Percentiles rank a stretch among this genome's conserved stretches.
Conservation (phyloP, 2,329 filamentous ascomycete genomes). For the Calonectria hongkongensis region DNA sequence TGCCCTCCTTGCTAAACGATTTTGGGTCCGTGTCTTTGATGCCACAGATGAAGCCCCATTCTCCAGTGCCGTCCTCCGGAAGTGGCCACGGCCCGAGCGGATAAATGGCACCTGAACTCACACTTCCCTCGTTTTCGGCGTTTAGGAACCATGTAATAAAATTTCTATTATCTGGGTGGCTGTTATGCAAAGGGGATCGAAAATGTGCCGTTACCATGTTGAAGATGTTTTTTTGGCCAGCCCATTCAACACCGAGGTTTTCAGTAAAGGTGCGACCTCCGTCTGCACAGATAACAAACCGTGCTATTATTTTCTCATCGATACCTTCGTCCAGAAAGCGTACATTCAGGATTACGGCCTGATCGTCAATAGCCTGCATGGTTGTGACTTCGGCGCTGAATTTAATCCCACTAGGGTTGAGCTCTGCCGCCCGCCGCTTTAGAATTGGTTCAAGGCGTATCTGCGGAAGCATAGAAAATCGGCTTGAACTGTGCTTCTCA, state of each 20-base stretch:
- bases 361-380: neutral
- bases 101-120: slow-evolving; percentile 29
- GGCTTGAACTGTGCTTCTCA: slow-evolving; percentile 17
- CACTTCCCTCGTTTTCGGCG: slow-evolving; percentile 24
- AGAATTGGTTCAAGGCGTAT: slow-evolving; percentile 30
- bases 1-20: slow-evolving; percentile 6
- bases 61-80: slow-evolving; percentile 6
- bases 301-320: slow-evolving; percentile 3
- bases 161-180: slow-evolving; percentile 22
- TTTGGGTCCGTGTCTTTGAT: slow-evolving; percentile 14
- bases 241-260: slow-evolving; percentile 21
- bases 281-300: slow-evolving; percentile 29
- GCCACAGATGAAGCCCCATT: slow-evolving; percentile 25
- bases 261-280: slow-evolving; percentile 16
- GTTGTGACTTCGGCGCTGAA: slow-evolving; percentile 1
- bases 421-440: slow-evolving; percentile 13
- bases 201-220: slow-evolving; percentile 33
- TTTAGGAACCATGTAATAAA: slow-evolving; percentile 29
- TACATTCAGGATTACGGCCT: neutral
- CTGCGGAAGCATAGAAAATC: slow-evolving; percentile 24
- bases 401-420: slow-evolving; percentile 23
- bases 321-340: neutral
- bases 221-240: slow-evolving; percentile 26
- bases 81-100: slow-evolving; percentile 28
- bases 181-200: neutral